Conservation (phyloP, 768 basidiomycete genomes). For the Amanita pallidorosea region DNA sequence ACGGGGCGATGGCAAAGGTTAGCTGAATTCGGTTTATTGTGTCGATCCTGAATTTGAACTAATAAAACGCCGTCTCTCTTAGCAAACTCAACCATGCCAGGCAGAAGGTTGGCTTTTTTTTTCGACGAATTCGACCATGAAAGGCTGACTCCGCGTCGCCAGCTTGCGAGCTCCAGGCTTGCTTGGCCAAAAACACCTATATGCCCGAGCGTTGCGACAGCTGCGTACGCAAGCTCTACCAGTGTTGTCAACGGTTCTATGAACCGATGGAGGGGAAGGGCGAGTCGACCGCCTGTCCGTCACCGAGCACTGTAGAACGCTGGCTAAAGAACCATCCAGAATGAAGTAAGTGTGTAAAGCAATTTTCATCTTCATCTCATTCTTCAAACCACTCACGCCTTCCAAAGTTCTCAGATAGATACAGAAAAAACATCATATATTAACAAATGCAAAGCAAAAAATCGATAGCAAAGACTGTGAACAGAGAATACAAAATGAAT, state of each 20-base stretch:
- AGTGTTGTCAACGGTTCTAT: conserved; percentile 54
- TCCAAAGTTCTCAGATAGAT: no score
- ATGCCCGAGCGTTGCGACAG: conserved; percentile 49
- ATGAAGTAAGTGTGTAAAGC: neutral
- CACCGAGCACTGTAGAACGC: conserved; percentile 34
- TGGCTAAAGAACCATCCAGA: conserved; percentile 50
- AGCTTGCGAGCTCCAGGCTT: conserved; percentile 59
- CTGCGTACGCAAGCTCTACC: conserved; percentile 42
- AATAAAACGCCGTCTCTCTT: neutral
- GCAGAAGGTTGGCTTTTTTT: conserved; percentile 15
- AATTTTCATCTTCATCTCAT: no score
- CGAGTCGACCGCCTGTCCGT: conserved; percentile 55
- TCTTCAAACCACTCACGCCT: no score
- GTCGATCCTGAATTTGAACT: neutral
- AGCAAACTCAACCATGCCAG: conserved; percentile 12
- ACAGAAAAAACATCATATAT: no score
- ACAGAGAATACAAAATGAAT: no score
- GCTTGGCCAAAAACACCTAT: conserved; percentile 56
- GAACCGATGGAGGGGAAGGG: conserved; percentile 23
- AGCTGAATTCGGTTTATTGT: neutral
- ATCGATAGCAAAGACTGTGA: no score
- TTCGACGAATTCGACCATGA: neutral
- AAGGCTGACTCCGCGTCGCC: no score
- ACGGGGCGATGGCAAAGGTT: neutral
- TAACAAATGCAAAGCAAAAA: no score